A percentile compares a stretch with the other conserved stretches of the same genome.
phyloP scores from a whole-genome alignment of 2,329 filamentous ascomycete species.

The Colletotrichum lupini region DNA sequence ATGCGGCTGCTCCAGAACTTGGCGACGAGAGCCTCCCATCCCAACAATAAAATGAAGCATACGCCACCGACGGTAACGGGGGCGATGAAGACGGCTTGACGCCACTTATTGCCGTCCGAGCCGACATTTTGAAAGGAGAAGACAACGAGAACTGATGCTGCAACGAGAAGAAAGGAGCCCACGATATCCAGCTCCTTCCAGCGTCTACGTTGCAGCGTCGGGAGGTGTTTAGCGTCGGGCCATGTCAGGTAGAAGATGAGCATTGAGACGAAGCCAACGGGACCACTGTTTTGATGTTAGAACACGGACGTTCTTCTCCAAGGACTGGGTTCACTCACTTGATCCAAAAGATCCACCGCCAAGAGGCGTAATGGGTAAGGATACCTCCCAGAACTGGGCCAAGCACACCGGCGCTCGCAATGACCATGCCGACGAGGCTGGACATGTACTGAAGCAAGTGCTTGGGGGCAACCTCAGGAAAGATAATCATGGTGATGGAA shows the following conservation, averaged over 20 bases:
- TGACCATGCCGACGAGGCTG: slow-evolving; percentile 59
- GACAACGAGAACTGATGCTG: slow-evolving; percentile 64
- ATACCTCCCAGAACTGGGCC: slow-evolving; percentile 64
- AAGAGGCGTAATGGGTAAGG: slow-evolving; percentile 59
- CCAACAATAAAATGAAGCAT: slow-evolving; percentile 49
- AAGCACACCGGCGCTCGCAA: slow-evolving; percentile 60
- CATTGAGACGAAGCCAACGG: slow-evolving; percentile 59
- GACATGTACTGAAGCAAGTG: slow-evolving; percentile 55
- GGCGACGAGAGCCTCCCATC: slow-evolving; percentile 52
- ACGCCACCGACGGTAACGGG: slow-evolving; percentile 51
- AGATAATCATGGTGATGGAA: slow-evolving; percentile 65
- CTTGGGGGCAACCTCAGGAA: slow-evolving; percentile 60
- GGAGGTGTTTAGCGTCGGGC: slow-evolving; percentile 57
- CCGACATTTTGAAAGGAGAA: slow-evolving; percentile 68
- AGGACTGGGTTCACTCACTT: slow-evolving; percentile 54
- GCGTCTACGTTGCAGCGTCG: slow-evolving; percentile 48
- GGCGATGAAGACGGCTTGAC: slow-evolving; percentile 51
- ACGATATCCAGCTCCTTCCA: slow-evolving; percentile 65
- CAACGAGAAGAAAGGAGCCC: slow-evolving; percentile 64
- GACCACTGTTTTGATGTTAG: slow-evolving; percentile 46
- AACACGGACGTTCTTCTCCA: neutral
- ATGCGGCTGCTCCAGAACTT: slow-evolving; percentile 44
- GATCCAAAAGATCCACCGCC: slow-evolving; percentile 70
- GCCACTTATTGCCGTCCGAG: slow-evolving; percentile 52
- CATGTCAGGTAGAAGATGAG: slow-evolving; percentile 60